Evolutionary conservation across 805 yeast species (phyloP).

Genomic region (Candida andamanensis): DNA sequence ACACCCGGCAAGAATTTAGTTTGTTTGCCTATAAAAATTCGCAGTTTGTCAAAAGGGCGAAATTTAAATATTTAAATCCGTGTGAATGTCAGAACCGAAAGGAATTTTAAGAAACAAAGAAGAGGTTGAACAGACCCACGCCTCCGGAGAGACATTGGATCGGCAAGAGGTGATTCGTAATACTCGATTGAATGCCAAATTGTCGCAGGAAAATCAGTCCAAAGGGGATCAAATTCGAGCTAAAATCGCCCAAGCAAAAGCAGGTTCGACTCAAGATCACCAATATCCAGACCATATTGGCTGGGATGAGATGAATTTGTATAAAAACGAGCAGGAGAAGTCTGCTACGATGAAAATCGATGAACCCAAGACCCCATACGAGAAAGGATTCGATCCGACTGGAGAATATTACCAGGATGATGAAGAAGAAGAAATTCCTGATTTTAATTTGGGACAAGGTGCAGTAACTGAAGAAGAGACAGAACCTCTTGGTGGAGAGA

Average conservation of each 20-base stretch:
- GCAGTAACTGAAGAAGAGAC: conserved; percentile 14
- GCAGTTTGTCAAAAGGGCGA: too few species aligned
- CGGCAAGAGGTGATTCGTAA: conserved; percentile 75
- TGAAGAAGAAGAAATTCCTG: conserved; percentile 51
- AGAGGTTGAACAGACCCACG: conserved; percentile 13
- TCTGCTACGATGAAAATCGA: conserved; percentile 76
- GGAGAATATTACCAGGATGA: conserved; percentile 76
- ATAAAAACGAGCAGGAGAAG: conserved; percentile 67
- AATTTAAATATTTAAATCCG: too few species aligned
- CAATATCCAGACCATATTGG: conserved; percentile 42
- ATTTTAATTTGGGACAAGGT: conserved; percentile 50
- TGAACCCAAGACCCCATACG: conserved; percentile 95
- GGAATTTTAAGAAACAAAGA: conserved; percentile 54
- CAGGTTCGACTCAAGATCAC: conserved; percentile 1
- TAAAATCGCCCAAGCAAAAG: conserved; percentile 36
- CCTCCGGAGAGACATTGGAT: conserved; percentile 25
- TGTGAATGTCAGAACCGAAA: conserved; percentile 14
- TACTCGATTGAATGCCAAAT: conserved; percentile 68
- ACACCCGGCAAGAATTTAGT: too few species aligned
- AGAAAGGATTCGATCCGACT: conserved; percentile 78
- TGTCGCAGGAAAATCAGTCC: conserved; percentile 25
- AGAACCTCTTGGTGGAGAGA: conserved; percentile 38
- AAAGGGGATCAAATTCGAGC: conserved; percentile 45
- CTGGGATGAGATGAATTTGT: conserved; percentile 83
- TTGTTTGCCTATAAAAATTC: too few species aligned